Percentiles rank a stretch among this genome's conserved stretches.
Evolutionary conservation across 2,329 filamentous ascomycete species (phyloP).

Genomic region (Aspergillus sp.): DNA sequence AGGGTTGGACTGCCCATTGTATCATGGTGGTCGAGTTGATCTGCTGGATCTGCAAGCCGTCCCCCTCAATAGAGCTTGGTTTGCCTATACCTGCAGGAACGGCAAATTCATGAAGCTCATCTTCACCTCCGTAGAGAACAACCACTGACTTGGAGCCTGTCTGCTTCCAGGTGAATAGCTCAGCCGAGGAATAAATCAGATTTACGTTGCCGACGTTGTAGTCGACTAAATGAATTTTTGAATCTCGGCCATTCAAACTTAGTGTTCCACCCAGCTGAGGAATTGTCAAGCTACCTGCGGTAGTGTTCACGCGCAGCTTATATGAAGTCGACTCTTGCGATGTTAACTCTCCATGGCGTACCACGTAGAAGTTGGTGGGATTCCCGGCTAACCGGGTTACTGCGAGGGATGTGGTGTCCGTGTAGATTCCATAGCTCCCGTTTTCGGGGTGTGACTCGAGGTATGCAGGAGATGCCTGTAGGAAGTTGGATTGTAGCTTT

Average conservation of each 20-base stretch:
- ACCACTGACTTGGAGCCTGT: slow-evolving; percentile 16
- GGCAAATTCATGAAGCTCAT: slow-evolving; percentile 31
- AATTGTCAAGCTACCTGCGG: slow-evolving; percentile 1
- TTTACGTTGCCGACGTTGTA: slow-evolving; percentile 30
- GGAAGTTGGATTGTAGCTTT: slow-evolving; percentile 73
- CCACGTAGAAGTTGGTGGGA: slow-evolving; percentile 3
- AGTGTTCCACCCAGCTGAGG: background rate
- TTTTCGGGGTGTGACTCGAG: slow-evolving; percentile 57
- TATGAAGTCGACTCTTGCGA: slow-evolving; percentile 4
- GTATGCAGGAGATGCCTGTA: slow-evolving; percentile 70
- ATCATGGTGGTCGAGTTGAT: slow-evolving; percentile 11
- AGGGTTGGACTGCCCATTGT: slow-evolving; percentile 16
- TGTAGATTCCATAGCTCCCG: slow-evolving; percentile 5
- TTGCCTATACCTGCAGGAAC: slow-evolving; percentile 19
- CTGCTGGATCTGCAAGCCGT: background rate
- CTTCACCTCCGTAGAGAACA: slow-evolving; percentile 31
- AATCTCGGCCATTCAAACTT: slow-evolving; percentile 17
- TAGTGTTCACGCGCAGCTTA: background rate
- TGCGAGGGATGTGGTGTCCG: background rate
- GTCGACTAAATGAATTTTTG: slow-evolving; percentile 32
- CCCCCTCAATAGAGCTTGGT: slow-evolving; percentile 14
- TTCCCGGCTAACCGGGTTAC: background rate
- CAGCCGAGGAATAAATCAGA: slow-evolving; percentile 35
- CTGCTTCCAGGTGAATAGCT: slow-evolving; percentile 26
- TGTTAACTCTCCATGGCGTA: slow-evolving; percentile 21